Evolutionary conservation across 139 green algal species (phyloP).

Genomic region (Deuterostichococcus epilithicus): DNA sequence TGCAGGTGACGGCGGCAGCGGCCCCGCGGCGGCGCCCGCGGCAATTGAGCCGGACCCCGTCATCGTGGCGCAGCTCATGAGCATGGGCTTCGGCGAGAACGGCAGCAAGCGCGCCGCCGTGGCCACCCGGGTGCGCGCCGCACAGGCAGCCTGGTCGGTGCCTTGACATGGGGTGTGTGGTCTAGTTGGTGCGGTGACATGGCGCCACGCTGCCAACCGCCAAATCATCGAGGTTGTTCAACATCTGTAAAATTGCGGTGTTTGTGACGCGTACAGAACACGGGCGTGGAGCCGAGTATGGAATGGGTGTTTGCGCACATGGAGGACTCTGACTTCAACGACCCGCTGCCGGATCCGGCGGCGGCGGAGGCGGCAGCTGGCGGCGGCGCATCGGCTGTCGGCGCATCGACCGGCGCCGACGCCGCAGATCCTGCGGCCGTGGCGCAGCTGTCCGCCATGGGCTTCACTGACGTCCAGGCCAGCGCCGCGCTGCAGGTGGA

Average conservation of each 20-base stretch:
- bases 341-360: constrained; percentile 50
- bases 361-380: neutral
- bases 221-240: too few species aligned
- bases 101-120: constrained; percentile 71
- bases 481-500: constrained; percentile 47
- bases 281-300: constrained; percentile 73
- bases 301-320: constrained; percentile 93
- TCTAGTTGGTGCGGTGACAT: neutral
- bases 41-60: constrained; percentile 30
- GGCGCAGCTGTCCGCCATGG: constrained; percentile 72
- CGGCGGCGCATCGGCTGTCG: neutral
- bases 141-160: neutral
- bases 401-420: neutral
- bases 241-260: neutral
- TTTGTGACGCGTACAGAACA: constrained; percentile 42
- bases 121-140: constrained; percentile 29
- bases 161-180: neutral
- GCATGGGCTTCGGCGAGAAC: constrained; percentile 90
- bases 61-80: constrained; percentile 60
- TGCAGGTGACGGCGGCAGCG: constrained; percentile 1
- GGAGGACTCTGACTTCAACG: constrained; percentile 88
- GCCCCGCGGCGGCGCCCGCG: constrained; percentile 29
- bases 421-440: constrained; percentile 49
- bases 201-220: too few species aligned
- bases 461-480: constrained; percentile 69